Conservation (phyloP, 2,329 filamentous ascomycete genomes). For the Cryphonectria radicalis region DNA sequence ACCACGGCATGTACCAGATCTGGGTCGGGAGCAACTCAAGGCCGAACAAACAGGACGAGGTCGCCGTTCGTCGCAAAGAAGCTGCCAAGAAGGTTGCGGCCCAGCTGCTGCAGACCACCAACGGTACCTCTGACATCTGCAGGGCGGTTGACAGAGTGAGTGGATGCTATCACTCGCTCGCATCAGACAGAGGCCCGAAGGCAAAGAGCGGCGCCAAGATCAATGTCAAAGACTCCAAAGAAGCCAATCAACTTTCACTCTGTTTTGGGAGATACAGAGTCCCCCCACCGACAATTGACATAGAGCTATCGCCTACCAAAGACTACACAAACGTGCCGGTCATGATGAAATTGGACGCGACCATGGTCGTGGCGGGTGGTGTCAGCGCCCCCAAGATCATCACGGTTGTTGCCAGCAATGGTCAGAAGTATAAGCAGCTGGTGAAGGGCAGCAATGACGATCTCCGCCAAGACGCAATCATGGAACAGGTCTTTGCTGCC, state of each 20-base stretch:
- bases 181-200: slow-evolving; percentile 45
- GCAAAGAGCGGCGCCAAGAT: slow-evolving; percentile 65
- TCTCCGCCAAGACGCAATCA: slow-evolving; percentile 93
- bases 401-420: slow-evolving; percentile 78
- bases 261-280: slow-evolving; percentile 69
- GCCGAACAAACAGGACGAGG: slow-evolving; percentile 71
- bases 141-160: slow-evolving; percentile 74
- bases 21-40: slow-evolving; percentile 79
- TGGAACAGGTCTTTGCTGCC: slow-evolving; percentile 99
- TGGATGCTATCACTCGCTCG: slow-evolving; percentile 66
- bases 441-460: slow-evolving; percentile 97
- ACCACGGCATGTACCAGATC: slow-evolving; percentile 96
- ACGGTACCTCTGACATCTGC: slow-evolving; percentile 63
- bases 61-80: slow-evolving; percentile 72
- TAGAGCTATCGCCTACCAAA: slow-evolving; percentile 72
- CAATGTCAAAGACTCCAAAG: slow-evolving; percentile 59
- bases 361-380: slow-evolving; percentile 84
- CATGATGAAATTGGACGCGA: slow-evolving; percentile 72
- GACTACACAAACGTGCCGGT: slow-evolving; percentile 78
- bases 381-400: slow-evolving; percentile 94
- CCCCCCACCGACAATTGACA: slow-evolving; percentile 87
- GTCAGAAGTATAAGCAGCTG: slow-evolving; percentile 81
- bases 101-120: slow-evolving; percentile 56
- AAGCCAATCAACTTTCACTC: slow-evolving; percentile 66
- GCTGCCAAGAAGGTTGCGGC: slow-evolving; percentile 74